Evolutionary conservation across 2,329 filamentous ascomycete genomes (phyloP).

Genomic region (Aspergillus neoniger): DNA sequence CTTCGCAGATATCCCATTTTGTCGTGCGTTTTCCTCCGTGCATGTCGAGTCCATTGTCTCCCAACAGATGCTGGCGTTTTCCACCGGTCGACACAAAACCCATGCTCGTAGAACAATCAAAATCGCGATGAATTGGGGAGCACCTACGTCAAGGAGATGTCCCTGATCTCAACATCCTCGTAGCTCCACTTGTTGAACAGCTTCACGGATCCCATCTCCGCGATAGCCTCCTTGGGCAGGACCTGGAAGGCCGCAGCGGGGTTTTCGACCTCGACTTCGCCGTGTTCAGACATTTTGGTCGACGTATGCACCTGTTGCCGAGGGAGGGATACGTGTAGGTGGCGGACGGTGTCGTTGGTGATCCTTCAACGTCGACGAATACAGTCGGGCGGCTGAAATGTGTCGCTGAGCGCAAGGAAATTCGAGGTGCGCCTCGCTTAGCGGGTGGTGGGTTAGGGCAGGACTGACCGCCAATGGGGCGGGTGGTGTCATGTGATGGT

Average conservation of each 20-base stretch:
- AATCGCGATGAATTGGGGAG: conserved; percentile 31
- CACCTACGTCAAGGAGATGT: conserved; percentile 99
- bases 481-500: conserved; percentile 26
- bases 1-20: conserved; percentile 10
- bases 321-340: conserved; percentile 42
- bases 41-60: conserved; percentile 12
- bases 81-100: not conserved
- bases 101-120: conserved; percentile 19
- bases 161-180: conserved; percentile 98
- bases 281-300: conserved; percentile 84
- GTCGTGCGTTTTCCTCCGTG: conserved; percentile 9
- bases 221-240: conserved; percentile 89
- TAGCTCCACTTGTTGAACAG: conserved; percentile 99
- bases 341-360: conserved; percentile 43
- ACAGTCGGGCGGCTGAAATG: conserved; percentile 41
- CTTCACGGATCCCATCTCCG: conserved; percentile 90
- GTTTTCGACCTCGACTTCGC: conserved; percentile 90
- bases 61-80: conserved; percentile 13
- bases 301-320: conserved; percentile 42
- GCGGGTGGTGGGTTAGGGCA: conserved; percentile 46
- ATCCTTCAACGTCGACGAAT: conserved; percentile 34
- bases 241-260: conserved; percentile 69
- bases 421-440: conserved; percentile 48
- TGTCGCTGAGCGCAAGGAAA: conserved; percentile 38
- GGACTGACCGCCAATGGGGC: conserved; percentile 27